Evolutionary conservation across 2,329 filamentous ascomycete species (phyloP).

Genomic region (Capronia epimyces): DNA sequence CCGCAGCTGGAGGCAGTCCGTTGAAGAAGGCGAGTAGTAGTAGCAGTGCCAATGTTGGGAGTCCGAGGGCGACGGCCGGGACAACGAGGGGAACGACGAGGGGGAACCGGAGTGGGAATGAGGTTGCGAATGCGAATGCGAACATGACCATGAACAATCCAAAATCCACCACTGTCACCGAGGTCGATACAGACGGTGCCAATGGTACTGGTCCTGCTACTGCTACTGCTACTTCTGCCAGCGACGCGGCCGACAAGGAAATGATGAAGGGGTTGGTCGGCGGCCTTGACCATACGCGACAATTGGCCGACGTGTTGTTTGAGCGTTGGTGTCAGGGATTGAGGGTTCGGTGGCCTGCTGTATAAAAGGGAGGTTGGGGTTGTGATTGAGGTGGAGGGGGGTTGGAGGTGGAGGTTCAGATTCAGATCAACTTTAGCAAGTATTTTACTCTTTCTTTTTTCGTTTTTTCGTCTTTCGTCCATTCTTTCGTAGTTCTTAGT

Average conservation of each 20-base stretch:
- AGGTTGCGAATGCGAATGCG: background rate
- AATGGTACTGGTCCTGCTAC: background rate
- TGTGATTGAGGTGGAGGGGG: too few species aligned
- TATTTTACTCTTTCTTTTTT: too few species aligned
- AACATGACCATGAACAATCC: background rate
- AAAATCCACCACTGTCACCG: too few species aligned
- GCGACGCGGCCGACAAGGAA: constrained; percentile 32
- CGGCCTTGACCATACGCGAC: constrained; percentile 89
- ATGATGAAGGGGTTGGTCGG: constrained; percentile 49
- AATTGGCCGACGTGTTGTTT: constrained; percentile 86
- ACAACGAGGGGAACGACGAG: background rate
- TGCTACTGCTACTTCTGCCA: constrained; percentile 17
- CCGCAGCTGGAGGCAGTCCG: constrained; percentile 39
- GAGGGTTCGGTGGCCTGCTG: constrained; percentile 57
- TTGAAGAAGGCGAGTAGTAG: constrained; percentile 44
- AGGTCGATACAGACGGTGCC: too few species aligned
- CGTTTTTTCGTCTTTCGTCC: too few species aligned
- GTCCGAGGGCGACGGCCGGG: background rate
- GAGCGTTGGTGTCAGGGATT: constrained; percentile 83
- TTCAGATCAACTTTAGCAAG: too few species aligned
- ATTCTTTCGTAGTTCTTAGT: too few species aligned
- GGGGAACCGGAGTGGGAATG: background rate
- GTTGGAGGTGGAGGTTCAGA: too few species aligned
- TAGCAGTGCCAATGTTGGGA: constrained; percentile 32
- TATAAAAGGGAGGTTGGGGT: too few species aligned